Conservation (phyloP, 176 grass and related monocot species). For the Lolium perenne region DNA sequence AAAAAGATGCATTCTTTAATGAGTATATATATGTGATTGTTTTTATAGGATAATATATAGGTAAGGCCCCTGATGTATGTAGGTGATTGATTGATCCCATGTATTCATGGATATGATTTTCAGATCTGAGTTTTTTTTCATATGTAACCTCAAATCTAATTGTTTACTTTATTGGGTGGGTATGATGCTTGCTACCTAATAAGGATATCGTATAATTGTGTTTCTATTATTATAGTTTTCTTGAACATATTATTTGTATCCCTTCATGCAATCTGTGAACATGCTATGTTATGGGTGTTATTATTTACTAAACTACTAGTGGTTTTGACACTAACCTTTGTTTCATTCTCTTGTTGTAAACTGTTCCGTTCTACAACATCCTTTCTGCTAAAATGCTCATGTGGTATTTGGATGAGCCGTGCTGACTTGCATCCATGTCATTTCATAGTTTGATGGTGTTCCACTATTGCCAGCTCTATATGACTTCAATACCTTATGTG, state of each 20-base stretch:
- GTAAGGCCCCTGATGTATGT: background rate
- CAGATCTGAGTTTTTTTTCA: background rate
- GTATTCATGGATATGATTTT: background rate
- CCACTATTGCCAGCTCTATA: too few species aligned
- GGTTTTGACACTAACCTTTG: too few species aligned
- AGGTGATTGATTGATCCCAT: background rate
- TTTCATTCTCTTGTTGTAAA: too few species aligned
- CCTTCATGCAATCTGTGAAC: background rate
- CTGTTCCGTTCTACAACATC: too few species aligned
- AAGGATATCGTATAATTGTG: background rate
- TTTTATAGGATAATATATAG: background rate
- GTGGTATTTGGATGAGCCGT: too few species aligned
- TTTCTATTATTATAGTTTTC: background rate
- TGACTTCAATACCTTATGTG: too few species aligned
- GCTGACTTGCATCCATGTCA: too few species aligned
- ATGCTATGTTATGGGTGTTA: too few species aligned
- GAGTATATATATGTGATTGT: background rate
- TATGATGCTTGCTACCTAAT: background rate
- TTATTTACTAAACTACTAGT: too few species aligned
- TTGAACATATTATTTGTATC: background rate
- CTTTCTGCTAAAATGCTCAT: too few species aligned
- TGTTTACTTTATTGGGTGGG: background rate
- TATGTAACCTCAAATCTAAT: background rate
- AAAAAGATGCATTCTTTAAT: background rate
- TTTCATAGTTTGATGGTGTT: too few species aligned